Conservation (phyloP, 345 rosid species). For the Sapria himalayana region DNA sequence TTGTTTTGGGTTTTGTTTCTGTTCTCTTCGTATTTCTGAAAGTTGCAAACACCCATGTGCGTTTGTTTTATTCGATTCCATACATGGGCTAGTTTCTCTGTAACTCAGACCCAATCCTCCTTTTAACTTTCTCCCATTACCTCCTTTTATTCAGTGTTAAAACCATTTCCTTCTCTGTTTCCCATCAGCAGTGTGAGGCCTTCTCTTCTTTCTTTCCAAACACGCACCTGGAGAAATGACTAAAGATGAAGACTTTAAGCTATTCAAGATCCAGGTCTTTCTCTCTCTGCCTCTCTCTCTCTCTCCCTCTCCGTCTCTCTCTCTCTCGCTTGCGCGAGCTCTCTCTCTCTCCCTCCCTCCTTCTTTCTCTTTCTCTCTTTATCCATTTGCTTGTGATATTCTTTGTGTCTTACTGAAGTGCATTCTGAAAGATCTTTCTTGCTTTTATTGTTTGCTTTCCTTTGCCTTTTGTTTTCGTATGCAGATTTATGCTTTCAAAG, state of each 20-base stretch:
- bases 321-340: background rate
- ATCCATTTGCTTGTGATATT: background rate
- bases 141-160: background rate
- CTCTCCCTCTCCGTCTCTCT: background rate
- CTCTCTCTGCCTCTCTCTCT: slow-evolving; percentile 9
- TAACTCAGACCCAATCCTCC: slow-evolving; percentile 8
- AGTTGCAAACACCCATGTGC: slow-evolving; percentile 16
- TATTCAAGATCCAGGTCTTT: slow-evolving; percentile 68
- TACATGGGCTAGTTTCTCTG: background rate
- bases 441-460: slow-evolving; percentile 3
- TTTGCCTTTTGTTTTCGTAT: background rate
- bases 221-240: slow-evolving; percentile 31
- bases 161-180: background rate
- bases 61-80: slow-evolving; percentile 11
- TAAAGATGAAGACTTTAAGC: slow-evolving; percentile 76
- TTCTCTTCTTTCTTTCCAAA: slow-evolving; percentile 11
- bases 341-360: no score
- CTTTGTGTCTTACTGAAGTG: background rate
- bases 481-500: slow-evolving; percentile 59
- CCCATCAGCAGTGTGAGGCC: background rate
- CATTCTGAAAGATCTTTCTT: background rate
- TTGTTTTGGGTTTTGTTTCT: background rate
- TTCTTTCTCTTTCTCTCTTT: background rate
- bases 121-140: background rate
- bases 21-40: slow-evolving; percentile 1